phyloP scores from a whole-genome alignment of 75 land plant species.

The Cryptomeria japonica region DNA sequence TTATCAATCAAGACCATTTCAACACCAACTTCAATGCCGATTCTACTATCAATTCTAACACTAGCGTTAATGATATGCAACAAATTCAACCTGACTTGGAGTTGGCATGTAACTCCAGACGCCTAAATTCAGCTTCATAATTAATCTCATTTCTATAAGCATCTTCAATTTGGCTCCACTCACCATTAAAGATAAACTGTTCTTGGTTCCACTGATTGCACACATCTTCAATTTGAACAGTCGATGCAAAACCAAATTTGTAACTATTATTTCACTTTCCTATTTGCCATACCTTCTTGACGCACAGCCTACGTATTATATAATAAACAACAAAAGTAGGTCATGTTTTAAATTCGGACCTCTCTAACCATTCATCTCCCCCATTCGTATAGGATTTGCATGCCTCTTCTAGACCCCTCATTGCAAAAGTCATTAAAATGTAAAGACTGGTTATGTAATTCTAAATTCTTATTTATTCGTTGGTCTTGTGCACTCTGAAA shows the following conservation, averaged over 20 bases:
- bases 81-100: background rate
- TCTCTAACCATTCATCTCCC: background rate
- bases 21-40: background rate
- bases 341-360: background rate
- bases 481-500: too few species aligned
- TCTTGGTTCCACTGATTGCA: background rate
- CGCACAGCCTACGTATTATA: background rate
- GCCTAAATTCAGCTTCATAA: background rate
- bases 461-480: background rate
- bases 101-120: background rate
- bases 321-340: background rate
- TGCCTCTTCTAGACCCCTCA: background rate
- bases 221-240: background rate
- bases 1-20: background rate
- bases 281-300: background rate
- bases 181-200: background rate
- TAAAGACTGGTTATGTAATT: too few species aligned
- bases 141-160: background rate
- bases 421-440: background rate
- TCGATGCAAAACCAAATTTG: background rate
- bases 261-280: background rate
- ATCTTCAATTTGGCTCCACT: too few species aligned
- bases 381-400: background rate
- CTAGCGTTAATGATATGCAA: background rate
- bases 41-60: background rate